Evolutionary conservation across 1,284 basidiomycete species (phyloP).

Genomic region (Tilletia walkeri): DNA sequence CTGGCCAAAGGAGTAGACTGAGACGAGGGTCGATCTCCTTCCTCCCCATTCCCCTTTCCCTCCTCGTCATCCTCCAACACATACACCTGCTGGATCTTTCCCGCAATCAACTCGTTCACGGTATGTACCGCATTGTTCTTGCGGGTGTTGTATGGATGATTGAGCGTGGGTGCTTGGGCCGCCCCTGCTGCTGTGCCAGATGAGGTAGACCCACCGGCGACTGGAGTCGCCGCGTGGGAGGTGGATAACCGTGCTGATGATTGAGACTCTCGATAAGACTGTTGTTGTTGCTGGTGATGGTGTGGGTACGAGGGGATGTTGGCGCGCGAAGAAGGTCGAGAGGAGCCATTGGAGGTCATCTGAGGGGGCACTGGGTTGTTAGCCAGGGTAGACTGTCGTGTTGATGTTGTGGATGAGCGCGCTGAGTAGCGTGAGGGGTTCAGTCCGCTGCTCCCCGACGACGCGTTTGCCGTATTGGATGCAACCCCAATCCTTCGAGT

Average conservation of each 20-base stretch:
- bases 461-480: background rate
- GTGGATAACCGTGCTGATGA: background rate
- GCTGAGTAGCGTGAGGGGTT: background rate
- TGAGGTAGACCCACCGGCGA: background rate
- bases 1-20: background rate
- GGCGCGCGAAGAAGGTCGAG: no score
- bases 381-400: conserved; percentile 6
- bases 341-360: background rate
- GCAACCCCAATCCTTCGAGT: no score
- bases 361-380: conserved; percentile 1
- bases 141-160: conserved; percentile 14
- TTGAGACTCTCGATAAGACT: no score
- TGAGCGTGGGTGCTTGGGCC: background rate
- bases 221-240: conserved; percentile 7
- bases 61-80: conserved; percentile 40
- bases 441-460: background rate
- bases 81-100: conserved; percentile 44
- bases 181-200: background rate
- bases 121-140: conserved; percentile 27
- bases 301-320: no score
- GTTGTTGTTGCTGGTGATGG: no score
- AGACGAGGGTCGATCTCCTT: background rate
- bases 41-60: background rate
- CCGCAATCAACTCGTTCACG: conserved; percentile 43
- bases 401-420: conserved; percentile 5